Base-by-base conservation (phyloP, 371 early-diverging fungal genomes). In the Zancudomyces culisetae region DNA sequence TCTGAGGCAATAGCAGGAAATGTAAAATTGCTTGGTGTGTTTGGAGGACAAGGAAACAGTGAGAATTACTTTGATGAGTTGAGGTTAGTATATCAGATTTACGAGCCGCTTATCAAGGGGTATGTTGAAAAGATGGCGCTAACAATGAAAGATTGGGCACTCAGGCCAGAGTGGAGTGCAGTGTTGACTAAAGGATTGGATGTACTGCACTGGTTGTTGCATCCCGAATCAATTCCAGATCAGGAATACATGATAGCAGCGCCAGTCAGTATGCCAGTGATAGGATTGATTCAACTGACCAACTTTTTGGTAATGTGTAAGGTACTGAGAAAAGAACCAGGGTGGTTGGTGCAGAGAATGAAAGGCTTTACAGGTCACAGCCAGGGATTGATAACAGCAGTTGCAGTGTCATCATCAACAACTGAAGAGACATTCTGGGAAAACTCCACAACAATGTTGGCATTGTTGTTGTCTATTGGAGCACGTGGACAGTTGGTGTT, bases 11-110 rank as follows among this genome's bases (percentile, higher is more conserved):
- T 52, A 22, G 42, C 42, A 21, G 55, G 59, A 35, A 43, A 27
- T 3, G 69, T 61, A 15, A 45, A 51, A 3, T 59, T 90, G 42
- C 79, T 89, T 58, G 88, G 87, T 42, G 76, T 90, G 60, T 93
- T 93, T 77, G 94, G 94, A 63, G 94, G 94, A 48, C 95, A 94
- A 73, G 95, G 95, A 64, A 90, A 87, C 62, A 81, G 83, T 49
- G 87, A 89, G 55, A 90, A 88, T 54, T 92, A 88, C 75, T 89
- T 94, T 73, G 85, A 86, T 63, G 95, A 94, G 69, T 70, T 90
- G 27, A 81, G 79, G 22, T 75, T 77, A 55, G 74, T 87, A 40
- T 83, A 79, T 70, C 72, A 70, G 49, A 81, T 86, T 56, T 90
- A 90, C 65, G 77, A 83, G 60, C 76, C 85, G 42, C 60, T 89